A percentile compares a stretch with the other conserved stretches of the same genome.
These are phyloP conservation scores for Odontarrhena argentea DNA, from an alignment of 345 rosid species.

Conservation along the genomic window DNA sequence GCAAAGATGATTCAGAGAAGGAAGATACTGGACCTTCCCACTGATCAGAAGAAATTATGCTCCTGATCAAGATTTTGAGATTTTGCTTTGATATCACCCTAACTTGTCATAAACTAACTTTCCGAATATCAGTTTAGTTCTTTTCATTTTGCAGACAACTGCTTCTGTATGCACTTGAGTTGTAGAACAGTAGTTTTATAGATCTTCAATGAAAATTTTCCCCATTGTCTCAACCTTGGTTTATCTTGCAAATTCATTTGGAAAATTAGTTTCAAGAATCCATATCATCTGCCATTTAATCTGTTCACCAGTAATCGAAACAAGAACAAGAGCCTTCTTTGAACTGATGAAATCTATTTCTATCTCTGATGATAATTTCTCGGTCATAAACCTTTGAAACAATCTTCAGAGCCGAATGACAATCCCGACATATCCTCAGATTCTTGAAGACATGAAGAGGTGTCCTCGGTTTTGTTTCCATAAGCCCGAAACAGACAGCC, in stretches of 20 bases:
- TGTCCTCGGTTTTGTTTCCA: slow-evolving; percentile 56
- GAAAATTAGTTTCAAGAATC: slow-evolving; percentile 4
- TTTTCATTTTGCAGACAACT: slow-evolving; percentile 2
- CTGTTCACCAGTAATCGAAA: slow-evolving; percentile 70
- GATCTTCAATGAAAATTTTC: slow-evolving; percentile 14
- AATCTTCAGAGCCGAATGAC: slow-evolving; percentile 73
- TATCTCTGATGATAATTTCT: slow-evolving; percentile 72
- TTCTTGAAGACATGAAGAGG: slow-evolving; percentile 69
- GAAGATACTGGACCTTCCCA: slow-evolving; percentile 50
- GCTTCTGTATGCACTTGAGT: slow-evolving; percentile 21
- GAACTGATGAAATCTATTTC: slow-evolving; percentile 83
- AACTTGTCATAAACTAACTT: slow-evolving; percentile 26
- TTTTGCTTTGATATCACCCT: slow-evolving; percentile 14
- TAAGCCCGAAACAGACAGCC: slow-evolving; percentile 74
- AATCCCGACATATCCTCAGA: slow-evolving; percentile 72
- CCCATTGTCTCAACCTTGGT: slow-evolving; percentile 11
- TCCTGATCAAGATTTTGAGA: slow-evolving; percentile 29
- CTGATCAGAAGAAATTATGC: slow-evolving; percentile 24
- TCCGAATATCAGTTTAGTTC: slow-evolving; percentile 6
- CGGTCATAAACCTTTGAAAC: slow-evolving; percentile 59
- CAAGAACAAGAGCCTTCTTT: slow-evolving; percentile 77
- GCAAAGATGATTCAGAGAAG: slow-evolving; percentile 51
- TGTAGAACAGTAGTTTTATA: slow-evolving; percentile 12
- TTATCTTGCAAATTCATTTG: slow-evolving; percentile 7
- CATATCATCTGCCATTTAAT: neutral